Conservation (phyloP, 805 yeast genomes). For the Isabelozyma gotoi region DNA sequence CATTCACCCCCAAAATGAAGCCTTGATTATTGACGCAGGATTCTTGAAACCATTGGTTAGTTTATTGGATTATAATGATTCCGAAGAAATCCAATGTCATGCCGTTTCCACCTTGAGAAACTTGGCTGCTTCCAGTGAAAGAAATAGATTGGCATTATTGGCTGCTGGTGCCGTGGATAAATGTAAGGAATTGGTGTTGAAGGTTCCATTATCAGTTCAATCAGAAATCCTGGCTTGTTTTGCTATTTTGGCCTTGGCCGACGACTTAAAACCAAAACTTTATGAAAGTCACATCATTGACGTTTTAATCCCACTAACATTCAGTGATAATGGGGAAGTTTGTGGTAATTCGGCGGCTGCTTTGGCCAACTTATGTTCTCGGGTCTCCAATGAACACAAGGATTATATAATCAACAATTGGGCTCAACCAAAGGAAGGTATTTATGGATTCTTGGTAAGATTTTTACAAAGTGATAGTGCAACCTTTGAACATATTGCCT, state of each 20-base stretch:
- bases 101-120: slow-evolving; percentile 95
- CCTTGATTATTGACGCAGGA: slow-evolving; percentile 94
- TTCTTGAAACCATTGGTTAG: slow-evolving; percentile 88
- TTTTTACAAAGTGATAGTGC: slow-evolving; percentile 83
- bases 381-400: slow-evolving; percentile 75
- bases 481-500: slow-evolving; percentile 95
- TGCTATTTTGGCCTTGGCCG: slow-evolving; percentile 95
- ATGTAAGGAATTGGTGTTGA: slow-evolving; percentile 82
- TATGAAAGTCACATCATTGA: slow-evolving; percentile 82
- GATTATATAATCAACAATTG: slow-evolving; percentile 73
- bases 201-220: slow-evolving; percentile 89
- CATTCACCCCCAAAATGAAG: slow-evolving; percentile 94
- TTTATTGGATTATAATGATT: slow-evolving; percentile 77
- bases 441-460: slow-evolving; percentile 75
- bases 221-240: slow-evolving; percentile 96
- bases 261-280: slow-evolving; percentile 83
- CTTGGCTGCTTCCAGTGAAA: slow-evolving; percentile 92
- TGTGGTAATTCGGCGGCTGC: slow-evolving; percentile 99
- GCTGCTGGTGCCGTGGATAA: slow-evolving; percentile 95
- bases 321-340: slow-evolving; percentile 85
- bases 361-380: slow-evolving; percentile 89
- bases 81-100: slow-evolving; percentile 97
- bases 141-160: slow-evolving; percentile 85
- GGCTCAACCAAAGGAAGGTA: slow-evolving; percentile 80
- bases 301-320: slow-evolving; percentile 88